phyloP scores from a whole-genome alignment of 2,329 filamentous ascomycete species.

The Aspergillus caelatus region DNA sequence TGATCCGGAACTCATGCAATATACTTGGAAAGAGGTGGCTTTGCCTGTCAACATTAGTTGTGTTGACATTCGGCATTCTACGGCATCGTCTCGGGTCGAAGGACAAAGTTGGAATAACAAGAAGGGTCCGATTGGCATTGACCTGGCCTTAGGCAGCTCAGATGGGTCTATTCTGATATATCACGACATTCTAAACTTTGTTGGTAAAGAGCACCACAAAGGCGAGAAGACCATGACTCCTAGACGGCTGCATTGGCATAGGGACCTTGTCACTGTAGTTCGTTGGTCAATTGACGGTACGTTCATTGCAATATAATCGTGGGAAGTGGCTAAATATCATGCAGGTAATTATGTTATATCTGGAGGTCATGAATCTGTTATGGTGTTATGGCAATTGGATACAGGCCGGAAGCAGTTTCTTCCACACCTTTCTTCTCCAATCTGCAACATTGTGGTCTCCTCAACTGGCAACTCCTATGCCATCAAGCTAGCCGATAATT shows the following conservation, averaged over 20 bases:
- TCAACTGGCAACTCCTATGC: slow-evolving; percentile 78
- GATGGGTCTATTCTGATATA: slow-evolving; percentile 82
- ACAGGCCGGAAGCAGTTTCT: slow-evolving; percentile 80
- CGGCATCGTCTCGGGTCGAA: slow-evolving; percentile 24
- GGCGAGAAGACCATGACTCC: slow-evolving; percentile 49
- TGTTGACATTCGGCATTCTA: slow-evolving; percentile 62
- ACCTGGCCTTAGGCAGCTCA: slow-evolving; percentile 76
- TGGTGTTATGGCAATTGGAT: slow-evolving; percentile 92
- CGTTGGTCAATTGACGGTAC: slow-evolving; percentile 92
- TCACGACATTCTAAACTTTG: slow-evolving; percentile 67
- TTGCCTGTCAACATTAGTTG: slow-evolving; percentile 67
- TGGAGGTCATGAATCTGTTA: slow-evolving; percentile 83
- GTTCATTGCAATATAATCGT: slow-evolving; percentile 4
- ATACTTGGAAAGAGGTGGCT: slow-evolving; percentile 58
- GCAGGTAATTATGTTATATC: slow-evolving; percentile 90
- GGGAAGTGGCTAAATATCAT: slow-evolving; percentile 32
- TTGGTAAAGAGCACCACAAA: slow-evolving; percentile 51
- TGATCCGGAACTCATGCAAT: slow-evolving; percentile 44
- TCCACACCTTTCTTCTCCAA: slow-evolving; percentile 84
- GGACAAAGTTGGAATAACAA: slow-evolving; percentile 17
- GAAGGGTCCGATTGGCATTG: slow-evolving; percentile 54
- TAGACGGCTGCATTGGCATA: slow-evolving; percentile 87
- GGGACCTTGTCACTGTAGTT: slow-evolving; percentile 76
- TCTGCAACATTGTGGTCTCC: slow-evolving; percentile 84
- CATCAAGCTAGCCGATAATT: slow-evolving; percentile 88